Evolutionary conservation across 1,139 yeast species (phyloP).

Genomic region (Groenewaldozyma auringiensis): DNA sequence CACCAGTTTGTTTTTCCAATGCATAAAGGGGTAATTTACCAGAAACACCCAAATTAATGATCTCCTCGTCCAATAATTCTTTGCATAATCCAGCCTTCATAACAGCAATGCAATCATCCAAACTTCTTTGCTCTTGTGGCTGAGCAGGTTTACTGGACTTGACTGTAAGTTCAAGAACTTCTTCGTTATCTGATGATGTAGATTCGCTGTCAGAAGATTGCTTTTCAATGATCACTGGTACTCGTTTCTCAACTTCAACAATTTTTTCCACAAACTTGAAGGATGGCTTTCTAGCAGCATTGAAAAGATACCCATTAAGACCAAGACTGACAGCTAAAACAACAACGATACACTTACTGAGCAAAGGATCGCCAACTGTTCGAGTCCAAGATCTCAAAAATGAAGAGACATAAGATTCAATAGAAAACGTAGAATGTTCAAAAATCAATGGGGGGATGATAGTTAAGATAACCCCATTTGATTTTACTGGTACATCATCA

Average conservation of each 20-base stretch:
- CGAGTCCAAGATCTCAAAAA: conserved; percentile 51
- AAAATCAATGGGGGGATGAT: conserved; percentile 60
- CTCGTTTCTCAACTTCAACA: conserved; percentile 27
- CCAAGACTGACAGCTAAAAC: conserved; percentile 69
- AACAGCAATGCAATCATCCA: conserved; percentile 56
- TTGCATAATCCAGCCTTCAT: conserved; percentile 68
- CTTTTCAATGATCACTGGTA: conserved; percentile 27
- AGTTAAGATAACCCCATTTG: conserved; percentile 53
- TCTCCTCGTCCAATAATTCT: conserved; percentile 62
- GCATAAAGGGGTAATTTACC: conserved; percentile 91
- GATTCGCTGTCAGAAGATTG: conserved; percentile 17
- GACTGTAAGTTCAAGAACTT: conserved; percentile 17
- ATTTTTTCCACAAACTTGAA: conserved; percentile 31
- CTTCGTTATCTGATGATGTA: conserved; percentile 17
- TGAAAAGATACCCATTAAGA: conserved; percentile 72
- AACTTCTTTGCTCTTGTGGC: conserved; percentile 22
- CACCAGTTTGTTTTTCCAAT: conserved; percentile 80
- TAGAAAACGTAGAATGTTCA: conserved; percentile 55
- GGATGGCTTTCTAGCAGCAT: conserved; percentile 29
- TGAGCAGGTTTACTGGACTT: background rate
- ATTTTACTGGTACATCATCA: conserved; percentile 12
- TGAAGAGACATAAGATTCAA: conserved; percentile 56
- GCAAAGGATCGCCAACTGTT: conserved; percentile 75
- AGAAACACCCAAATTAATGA: conserved; percentile 57
- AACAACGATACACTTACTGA: conserved; percentile 69